These are phyloP conservation scores for Solanum chaucha DNA, from an alignment of 257 asterid species.

Conservation along the genomic window DNA sequence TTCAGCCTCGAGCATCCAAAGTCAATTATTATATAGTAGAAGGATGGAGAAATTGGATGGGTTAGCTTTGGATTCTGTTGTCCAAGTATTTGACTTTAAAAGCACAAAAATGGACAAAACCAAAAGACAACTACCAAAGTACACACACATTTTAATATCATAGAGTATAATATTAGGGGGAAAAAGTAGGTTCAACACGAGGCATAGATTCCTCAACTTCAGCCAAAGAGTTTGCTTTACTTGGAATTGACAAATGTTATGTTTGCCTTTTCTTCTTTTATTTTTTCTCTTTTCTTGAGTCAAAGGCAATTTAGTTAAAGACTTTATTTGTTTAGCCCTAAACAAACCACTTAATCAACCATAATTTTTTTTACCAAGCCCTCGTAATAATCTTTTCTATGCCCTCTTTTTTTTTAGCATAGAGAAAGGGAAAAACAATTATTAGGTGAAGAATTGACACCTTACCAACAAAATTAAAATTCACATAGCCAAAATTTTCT, in stretches of 20 bases:
- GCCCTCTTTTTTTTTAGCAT: background rate
- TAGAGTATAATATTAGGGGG: background rate
- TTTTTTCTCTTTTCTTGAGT: background rate
- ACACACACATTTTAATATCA: background rate
- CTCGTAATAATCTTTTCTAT: background rate
- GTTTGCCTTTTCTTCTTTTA: background rate
- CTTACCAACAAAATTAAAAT: no score
- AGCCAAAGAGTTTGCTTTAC: constrained; percentile 3
- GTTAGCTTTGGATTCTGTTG: constrained; percentile 14
- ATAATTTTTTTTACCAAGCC: background rate
- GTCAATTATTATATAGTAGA: background rate
- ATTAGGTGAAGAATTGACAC: no score
- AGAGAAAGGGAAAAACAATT: no score
- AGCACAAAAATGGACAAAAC: background rate
- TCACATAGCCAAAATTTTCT: background rate
- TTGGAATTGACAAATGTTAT: background rate
- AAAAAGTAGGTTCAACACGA: constrained; percentile 2
- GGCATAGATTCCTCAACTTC: constrained; percentile 12
- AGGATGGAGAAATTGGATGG: background rate
- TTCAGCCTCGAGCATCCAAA: constrained; percentile 18
- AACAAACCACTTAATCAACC: background rate
- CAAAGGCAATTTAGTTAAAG: background rate
- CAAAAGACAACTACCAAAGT: background rate
- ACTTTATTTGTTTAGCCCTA: background rate
- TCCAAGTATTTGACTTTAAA: constrained; percentile 4